Evolutionary conservation across 2,329 filamentous ascomycete species (phyloP).

Genomic region (Stachybotrys chlorohalonatus): DNA sequence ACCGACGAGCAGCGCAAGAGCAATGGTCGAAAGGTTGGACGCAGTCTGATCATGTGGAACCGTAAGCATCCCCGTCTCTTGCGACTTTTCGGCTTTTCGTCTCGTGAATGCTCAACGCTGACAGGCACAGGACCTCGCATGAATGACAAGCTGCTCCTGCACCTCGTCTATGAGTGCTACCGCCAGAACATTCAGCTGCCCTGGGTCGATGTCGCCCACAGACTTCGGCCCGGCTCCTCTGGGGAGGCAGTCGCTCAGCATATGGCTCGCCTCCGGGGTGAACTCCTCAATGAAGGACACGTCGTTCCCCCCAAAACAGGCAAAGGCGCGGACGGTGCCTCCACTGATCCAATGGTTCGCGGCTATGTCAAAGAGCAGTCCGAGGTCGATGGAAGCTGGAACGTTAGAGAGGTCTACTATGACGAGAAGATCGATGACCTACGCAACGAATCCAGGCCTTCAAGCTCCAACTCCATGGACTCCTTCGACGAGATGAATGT

Average conservation of each 20-base stretch:
- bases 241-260: conserved; percentile 28
- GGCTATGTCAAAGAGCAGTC: conserved; percentile 20
- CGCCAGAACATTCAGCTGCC: conserved; percentile 23
- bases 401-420: conserved; percentile 19
- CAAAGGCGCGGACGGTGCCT: conserved; percentile 11
- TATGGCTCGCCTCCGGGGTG: conserved; percentile 22
- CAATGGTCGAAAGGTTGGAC: conserved; percentile 22
- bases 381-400: conserved; percentile 12
- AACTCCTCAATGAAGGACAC: conserved; percentile 28
- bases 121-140: conserved; percentile 30
- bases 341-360: conserved; percentile 17
- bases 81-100: not conserved
- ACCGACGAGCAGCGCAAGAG: conserved; percentile 13
- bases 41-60: conserved; percentile 32
- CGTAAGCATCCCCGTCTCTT: conserved; percentile 20
- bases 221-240: conserved; percentile 30
- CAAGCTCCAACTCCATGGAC: conserved; percentile 12
- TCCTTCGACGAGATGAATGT: not conserved
- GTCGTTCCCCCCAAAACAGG: conserved; percentile 26
- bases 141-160: conserved; percentile 33
- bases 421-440: conserved; percentile 22
- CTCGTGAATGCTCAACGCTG: not conserved
- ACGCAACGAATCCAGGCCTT: conserved; percentile 3
- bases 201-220: conserved; percentile 30
- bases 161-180: conserved; percentile 29